phyloP scores from a whole-genome alignment of 257 asterid genomes.

The Ballota nigra region DNA sequence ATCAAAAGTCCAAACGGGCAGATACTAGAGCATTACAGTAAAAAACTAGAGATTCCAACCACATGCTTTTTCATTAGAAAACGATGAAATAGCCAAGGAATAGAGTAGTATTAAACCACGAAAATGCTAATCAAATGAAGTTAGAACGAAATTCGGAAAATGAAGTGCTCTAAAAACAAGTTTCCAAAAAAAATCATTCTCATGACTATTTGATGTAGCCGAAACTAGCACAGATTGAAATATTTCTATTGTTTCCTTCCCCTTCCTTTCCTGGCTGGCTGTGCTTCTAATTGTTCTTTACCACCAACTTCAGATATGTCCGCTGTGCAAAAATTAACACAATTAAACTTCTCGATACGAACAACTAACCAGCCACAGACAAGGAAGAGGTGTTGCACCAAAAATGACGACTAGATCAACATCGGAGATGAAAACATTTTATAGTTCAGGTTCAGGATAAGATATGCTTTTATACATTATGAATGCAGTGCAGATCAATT shows the following conservation, averaged over 20 bases:
- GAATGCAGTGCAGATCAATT: too few species aligned
- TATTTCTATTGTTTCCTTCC: conserved; percentile 60
- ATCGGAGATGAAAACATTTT: too few species aligned
- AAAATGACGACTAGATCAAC: too few species aligned
- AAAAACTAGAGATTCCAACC: background rate
- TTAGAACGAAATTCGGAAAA: background rate
- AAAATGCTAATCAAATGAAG: background rate
- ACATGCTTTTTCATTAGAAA: background rate
- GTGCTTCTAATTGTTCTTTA: conserved; percentile 62
- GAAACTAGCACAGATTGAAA: conserved; percentile 10
- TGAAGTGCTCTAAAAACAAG: background rate
- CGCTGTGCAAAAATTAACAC: conserved; percentile 33
- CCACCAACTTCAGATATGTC: conserved; percentile 68
- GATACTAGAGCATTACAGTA: background rate
- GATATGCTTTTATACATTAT: too few species aligned
- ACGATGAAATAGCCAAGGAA: background rate
- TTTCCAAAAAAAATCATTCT: background rate
- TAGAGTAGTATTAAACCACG: background rate
- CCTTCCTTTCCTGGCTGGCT: conserved; percentile 67
- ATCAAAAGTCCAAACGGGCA: background rate
- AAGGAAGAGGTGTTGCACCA: background rate
- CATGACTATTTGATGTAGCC: conserved; percentile 5
- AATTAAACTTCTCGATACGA: background rate
- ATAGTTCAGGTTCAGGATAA: too few species aligned
- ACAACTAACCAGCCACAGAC: conserved; percentile 8